phyloP scores from a whole-genome alignment of 2,329 filamentous ascomycete genomes.

The Xylaria multiplex region DNA sequence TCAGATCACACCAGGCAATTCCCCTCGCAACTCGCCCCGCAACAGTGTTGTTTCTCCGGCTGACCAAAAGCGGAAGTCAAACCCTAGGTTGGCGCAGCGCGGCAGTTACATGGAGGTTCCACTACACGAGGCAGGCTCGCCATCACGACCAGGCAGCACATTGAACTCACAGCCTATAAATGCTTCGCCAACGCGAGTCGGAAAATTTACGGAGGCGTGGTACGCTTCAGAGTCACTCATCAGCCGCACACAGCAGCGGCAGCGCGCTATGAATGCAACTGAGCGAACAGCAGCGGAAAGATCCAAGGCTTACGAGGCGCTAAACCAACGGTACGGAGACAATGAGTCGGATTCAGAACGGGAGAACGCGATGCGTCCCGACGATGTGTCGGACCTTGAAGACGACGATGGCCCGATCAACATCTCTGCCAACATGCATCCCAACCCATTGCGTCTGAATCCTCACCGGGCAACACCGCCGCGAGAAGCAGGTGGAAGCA shows the following conservation, averaged over 20 bases:
- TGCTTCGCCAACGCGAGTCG: slow-evolving; percentile 52
- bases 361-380: slow-evolving; percentile 44
- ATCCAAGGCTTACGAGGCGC: slow-evolving; percentile 55
- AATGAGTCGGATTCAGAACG: slow-evolving; percentile 39
- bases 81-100: slow-evolving; percentile 49
- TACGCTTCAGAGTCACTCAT: slow-evolving; percentile 64
- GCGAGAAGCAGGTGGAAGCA: slow-evolving; percentile 28
- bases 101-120: slow-evolving; percentile 63
- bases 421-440: slow-evolving; percentile 51
- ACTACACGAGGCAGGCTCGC: slow-evolving; percentile 52
- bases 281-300: slow-evolving; percentile 43
- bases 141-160: slow-evolving; percentile 41
- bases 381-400: slow-evolving; percentile 54
- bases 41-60: slow-evolving; percentile 56
- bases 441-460: slow-evolving; percentile 65
- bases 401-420: slow-evolving; percentile 53
- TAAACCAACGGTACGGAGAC: slow-evolving; percentile 56
- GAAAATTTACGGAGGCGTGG: slow-evolving; percentile 66
- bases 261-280: slow-evolving; percentile 54
- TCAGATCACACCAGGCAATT: slow-evolving; percentile 58
- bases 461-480: slow-evolving; percentile 46
- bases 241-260: slow-evolving; percentile 64
- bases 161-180: slow-evolving; percentile 42
- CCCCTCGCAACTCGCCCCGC: slow-evolving; percentile 51
- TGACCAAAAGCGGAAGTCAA: slow-evolving; percentile 60